A percentile compares a stretch with the other conserved stretches of the same genome.
Evolutionary conservation across 176 grass and related monocot species (phyloP).

Genomic region (Alopecurus myosuroides): DNA sequence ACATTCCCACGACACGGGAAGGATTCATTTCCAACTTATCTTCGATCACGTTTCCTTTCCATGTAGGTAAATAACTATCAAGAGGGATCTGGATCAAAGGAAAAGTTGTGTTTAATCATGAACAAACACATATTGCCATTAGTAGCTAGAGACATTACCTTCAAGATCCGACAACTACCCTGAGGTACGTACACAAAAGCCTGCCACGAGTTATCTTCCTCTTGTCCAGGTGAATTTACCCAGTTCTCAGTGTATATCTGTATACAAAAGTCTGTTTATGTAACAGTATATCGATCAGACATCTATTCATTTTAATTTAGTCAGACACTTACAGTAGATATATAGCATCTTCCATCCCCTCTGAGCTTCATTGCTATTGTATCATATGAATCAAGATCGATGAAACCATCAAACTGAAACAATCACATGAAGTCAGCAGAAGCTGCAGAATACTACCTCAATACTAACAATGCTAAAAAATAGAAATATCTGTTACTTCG

Average conservation of each 20-base stretch:
- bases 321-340: conserved; percentile 72
- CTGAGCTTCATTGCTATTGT: conserved; percentile 93
- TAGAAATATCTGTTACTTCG: not conserved
- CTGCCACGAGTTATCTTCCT: conserved; percentile 98
- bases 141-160: conserved; percentile 44
- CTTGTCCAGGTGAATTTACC: conserved; percentile 86
- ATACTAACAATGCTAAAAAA: not conserved
- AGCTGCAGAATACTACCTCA: conserved; percentile 3
- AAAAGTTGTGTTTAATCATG: not conserved
- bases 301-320: not conserved
- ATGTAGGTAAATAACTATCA: conserved; percentile 75
- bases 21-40: conserved; percentile 89
- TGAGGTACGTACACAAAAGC: conserved; percentile 72
- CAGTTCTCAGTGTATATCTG: conserved; percentile 99
- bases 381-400: conserved; percentile 91
- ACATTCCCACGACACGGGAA: conserved; percentile 81
- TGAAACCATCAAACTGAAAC: conserved; percentile 83
- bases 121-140: not conserved
- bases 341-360: conserved; percentile 96
- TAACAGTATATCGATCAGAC: conserved; percentile 4
- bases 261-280: conserved; percentile 22
- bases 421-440: conserved; percentile 19
- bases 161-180: conserved; percentile 54
- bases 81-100: conserved; percentile 66
- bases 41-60: conserved; percentile 72